These are phyloP conservation scores for Zymoseptoria crescenta DNA, from an alignment of 2,329 filamentous ascomycete genomes.

Conservation along the genomic window DNA sequence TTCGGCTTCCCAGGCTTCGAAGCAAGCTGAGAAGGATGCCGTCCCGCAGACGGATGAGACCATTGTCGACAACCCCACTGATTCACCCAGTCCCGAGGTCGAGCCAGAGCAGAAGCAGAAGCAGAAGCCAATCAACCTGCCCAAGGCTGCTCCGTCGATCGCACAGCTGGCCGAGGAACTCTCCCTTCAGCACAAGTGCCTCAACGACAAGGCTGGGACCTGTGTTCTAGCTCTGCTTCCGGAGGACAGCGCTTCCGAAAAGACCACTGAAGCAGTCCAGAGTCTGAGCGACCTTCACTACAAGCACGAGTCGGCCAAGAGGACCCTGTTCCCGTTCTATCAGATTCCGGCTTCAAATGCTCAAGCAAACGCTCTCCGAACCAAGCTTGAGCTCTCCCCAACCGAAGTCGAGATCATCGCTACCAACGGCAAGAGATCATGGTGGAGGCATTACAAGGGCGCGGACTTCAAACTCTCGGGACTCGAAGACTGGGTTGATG, in stretches of 20 bases:
- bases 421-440: slow-evolving; percentile 73
- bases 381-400: slow-evolving; percentile 53
- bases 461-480: slow-evolving; percentile 47
- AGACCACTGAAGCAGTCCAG: slow-evolving; percentile 37
- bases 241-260: slow-evolving; percentile 34
- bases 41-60: slow-evolving; percentile 45
- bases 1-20: slow-evolving; percentile 45
- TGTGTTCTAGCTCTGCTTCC: slow-evolving; percentile 74
- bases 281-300: slow-evolving; percentile 66
- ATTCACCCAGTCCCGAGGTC: slow-evolving; percentile 46
- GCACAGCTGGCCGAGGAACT: slow-evolving; percentile 55
- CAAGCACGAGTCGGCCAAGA: slow-evolving; percentile 61
- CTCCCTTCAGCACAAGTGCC: slow-evolving; percentile 62
- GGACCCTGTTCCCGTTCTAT: slow-evolving; percentile 75
- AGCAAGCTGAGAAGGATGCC: slow-evolving; percentile 40
- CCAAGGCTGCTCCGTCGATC: slow-evolving; percentile 51
- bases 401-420: slow-evolving; percentile 65
- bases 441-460: slow-evolving; percentile 70
- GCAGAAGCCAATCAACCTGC: slow-evolving; percentile 43
- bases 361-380: slow-evolving; percentile 49
- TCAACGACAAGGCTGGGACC: slow-evolving; percentile 67
- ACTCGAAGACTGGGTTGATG: slow-evolving; percentile 81
- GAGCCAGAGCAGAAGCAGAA: slow-evolving; percentile 24
- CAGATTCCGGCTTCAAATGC: slow-evolving; percentile 58
- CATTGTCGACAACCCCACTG: slow-evolving; percentile 45